Evolutionary conservation across 345 rosid genomes (phyloP), one percentile per base, ranked within the genome.

Genomic region (Citropsis articulata): DNA sequence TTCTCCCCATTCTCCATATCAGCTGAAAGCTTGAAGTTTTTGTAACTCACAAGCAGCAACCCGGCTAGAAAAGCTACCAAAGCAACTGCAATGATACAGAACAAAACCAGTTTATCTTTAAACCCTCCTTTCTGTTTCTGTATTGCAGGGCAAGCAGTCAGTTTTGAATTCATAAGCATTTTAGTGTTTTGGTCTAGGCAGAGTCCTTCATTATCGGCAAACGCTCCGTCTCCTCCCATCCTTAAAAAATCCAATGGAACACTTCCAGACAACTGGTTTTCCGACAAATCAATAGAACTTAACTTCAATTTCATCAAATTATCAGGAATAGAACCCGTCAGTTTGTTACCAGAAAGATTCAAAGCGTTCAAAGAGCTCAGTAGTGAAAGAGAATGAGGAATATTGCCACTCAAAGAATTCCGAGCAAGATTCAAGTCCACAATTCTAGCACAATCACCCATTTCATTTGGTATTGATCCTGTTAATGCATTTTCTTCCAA

Each of bases 391-490:
- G 86, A 53, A 7, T 6, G 27, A 0, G 96, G 98, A 48, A 95
- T 92, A 18, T 65, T 79, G 69, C 96, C 98, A 63, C 69, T 85
- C 28, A 92, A 82, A 6, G 86, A 84, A 86, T 95, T 95, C 21
- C 36, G 61, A 30, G 97, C 92, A n/a, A 92, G 97, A 83, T 86
- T 90, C 80, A 95, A 76, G 80, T 95, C 98, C 69, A 91, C 97
- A 78, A 95, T 59, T 76, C 79, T 83, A 21, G 72, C 64, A 72
- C 98, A 93, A 12, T 78, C 66, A 36, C 87, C 86, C 24, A 95
- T 56, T 42, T 84, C 89, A 3, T 22, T 4, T 0, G 99, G 97
- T 66, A 95, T 93, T 1, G 28, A 13, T 71, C 98, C 99, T 1
- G 86, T 84, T 38, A 95, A 62, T 0, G 87, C 86, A 80, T 95